Conservation (phyloP, 2,329 filamentous ascomycete species). For the Colletotrichum sidae region DNA sequence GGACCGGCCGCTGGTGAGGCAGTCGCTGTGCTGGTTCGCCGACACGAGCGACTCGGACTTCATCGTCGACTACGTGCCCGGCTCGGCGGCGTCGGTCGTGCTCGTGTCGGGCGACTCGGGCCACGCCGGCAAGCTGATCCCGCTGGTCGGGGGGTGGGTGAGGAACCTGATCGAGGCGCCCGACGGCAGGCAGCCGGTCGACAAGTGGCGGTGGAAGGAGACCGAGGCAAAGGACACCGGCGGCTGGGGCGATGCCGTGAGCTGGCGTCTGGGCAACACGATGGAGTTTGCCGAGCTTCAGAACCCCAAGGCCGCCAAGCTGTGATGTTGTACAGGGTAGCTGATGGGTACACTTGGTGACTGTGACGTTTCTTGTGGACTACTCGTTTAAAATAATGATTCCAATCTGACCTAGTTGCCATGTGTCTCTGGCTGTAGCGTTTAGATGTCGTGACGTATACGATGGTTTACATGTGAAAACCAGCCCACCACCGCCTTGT, state of each 20-base stretch:
- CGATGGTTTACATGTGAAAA: too few relatives aligned
- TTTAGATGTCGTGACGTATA: too few relatives aligned
- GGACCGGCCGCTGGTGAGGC: slow-evolving; percentile 66
- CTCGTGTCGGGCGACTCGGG: slow-evolving; percentile 69
- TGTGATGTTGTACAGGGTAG: slow-evolving; percentile 1
- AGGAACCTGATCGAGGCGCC: slow-evolving; percentile 55
- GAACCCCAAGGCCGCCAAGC: slow-evolving; percentile 15
- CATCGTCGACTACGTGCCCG: slow-evolving; percentile 69
- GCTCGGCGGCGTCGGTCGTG: slow-evolving; percentile 55
- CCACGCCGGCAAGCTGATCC: slow-evolving; percentile 73
- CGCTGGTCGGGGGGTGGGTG: slow-evolving; percentile 68
- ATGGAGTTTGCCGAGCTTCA: slow-evolving; percentile 41
- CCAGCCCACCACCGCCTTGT: too few relatives aligned
- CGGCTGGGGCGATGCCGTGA: slow-evolving; percentile 47
- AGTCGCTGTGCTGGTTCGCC: slow-evolving; percentile 72
- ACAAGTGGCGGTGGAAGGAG: slow-evolving; percentile 65
- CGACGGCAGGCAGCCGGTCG: slow-evolving; percentile 52
- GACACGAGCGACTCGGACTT: slow-evolving; percentile 71
- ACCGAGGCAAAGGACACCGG: slow-evolving; percentile 35
- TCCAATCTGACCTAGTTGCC: too few relatives aligned
- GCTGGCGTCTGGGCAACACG: slow-evolving; percentile 51
- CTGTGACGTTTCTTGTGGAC: not conserved
- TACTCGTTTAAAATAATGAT: too few relatives aligned
- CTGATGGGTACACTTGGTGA: not conserved
- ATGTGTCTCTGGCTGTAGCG: not conserved